phyloP scores from a whole-genome alignment of 768 basidiomycete genomes.

The Hypsizygus marmoreus region DNA sequence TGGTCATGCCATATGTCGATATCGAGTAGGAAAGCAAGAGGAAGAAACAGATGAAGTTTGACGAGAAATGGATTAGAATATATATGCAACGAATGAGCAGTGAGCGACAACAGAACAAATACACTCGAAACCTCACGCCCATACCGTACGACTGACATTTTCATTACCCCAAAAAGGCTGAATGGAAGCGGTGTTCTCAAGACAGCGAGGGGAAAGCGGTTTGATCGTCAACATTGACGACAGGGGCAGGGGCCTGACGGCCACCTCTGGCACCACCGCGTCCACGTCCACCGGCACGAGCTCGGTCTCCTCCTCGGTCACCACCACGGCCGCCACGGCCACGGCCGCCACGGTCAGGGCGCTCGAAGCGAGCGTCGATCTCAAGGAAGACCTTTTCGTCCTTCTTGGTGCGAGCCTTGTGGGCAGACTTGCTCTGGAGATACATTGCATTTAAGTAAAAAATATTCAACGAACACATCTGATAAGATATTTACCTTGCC shows the following conservation, averaged over 20 bases:
- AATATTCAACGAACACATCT: too few species aligned
- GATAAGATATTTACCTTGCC: slow-evolving; percentile 96
- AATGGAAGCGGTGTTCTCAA: slow-evolving; percentile 25
- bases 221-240: slow-evolving; percentile 79
- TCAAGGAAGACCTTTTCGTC: slow-evolving; percentile 91
- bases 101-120: slow-evolving; percentile 13
- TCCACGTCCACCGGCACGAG: slow-evolving; percentile 29
- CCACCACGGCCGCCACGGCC: slow-evolving; percentile 53
- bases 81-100: slow-evolving; percentile 21
- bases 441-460: slow-evolving; percentile 9
- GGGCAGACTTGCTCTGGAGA: slow-evolving; percentile 59
- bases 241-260: slow-evolving; percentile 38
- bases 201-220: slow-evolving; percentile 89
- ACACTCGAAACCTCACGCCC: slow-evolving; percentile 12
- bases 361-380: slow-evolving; percentile 88
- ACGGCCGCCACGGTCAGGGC: slow-evolving; percentile 70
- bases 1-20: slow-evolving; percentile 17
- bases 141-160: slow-evolving; percentile 17
- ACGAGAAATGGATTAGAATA: slow-evolving; percentile 17
- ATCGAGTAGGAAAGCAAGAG: slow-evolving; percentile 23
- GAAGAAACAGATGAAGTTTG: slow-evolving; percentile 17
- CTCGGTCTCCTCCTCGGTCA: slow-evolving; percentile 45
- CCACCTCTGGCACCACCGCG: slow-evolving; percentile 46
- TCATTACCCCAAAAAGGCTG: slow-evolving; percentile 6
- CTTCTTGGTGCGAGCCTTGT: slow-evolving; percentile 76